Evolutionary conservation across 768 basidiomycete species (phyloP), one percentile per base, ranked within the genome.

Genomic region (Tephrocybe sp.): DNA sequence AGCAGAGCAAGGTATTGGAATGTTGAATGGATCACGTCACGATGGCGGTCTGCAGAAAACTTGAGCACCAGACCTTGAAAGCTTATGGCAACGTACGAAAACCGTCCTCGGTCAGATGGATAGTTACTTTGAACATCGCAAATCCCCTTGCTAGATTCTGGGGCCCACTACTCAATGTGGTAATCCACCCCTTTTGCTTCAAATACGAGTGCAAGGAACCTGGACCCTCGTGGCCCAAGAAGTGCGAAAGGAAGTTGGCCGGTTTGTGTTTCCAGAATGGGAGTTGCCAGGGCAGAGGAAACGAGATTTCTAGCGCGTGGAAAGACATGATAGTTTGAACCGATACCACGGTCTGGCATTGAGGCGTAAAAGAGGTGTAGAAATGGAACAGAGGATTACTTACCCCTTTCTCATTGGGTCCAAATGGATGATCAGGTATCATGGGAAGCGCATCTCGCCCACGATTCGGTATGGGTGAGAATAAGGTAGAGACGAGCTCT

Each of bases 151-250:
- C 90, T 5, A 91, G 76, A 27, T 75, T 70, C 57, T 88, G 86
- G 2, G 80, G 75, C 1, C 88, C 91, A 37, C 83, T 75, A 47
- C 77, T 81, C 42, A 98, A 71, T 11, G 75, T 73, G 23, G 85
- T 91, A 30, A 88, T 77, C 92, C 93, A 95, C 2, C 91, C 90
- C 61, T 86, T 88, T 53, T 76, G 75, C 70, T 95, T 98, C 49
- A 99, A 75, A 64, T 93, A 92, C 1, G 93, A 91, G 58, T 90
- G 78, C 24, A 98, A 69, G 1, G 95, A 97, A 1, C 95, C 95
- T 29, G 86, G 83, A 1, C 94, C 94, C 69, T 97, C 94, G 61
- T 97, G 92, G 0, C 94, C 94, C 25, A 93, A 68, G 60, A 95
- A 84, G 61, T 94, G 89, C 3, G 82, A 75, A 19, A 97, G 62